Conservation (phyloP, 2,329 filamentous ascomycete species). For the Dactylellina leptospora region DNA sequence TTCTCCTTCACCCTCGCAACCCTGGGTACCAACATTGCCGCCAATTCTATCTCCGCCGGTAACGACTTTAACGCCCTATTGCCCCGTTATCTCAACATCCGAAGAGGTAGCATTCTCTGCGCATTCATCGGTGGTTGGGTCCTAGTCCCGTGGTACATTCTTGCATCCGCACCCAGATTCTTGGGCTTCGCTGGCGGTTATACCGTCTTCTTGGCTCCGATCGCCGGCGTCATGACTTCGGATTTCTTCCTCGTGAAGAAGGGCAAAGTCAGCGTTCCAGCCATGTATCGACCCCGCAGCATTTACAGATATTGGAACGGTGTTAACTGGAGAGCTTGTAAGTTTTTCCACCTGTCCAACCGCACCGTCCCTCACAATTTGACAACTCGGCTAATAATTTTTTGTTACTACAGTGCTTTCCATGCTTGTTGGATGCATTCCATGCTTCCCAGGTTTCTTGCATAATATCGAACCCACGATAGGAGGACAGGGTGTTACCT, state of each 20-base stretch:
- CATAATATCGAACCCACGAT: conserved; percentile 48
- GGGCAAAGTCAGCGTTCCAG: conserved; percentile 63
- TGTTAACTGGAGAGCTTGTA: conserved; percentile 48
- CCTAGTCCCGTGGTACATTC: conserved; percentile 73
- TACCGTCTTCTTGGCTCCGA: conserved; percentile 72
- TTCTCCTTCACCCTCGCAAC: conserved; percentile 67
- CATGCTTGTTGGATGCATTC: conserved; percentile 47
- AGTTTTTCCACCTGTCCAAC: background rate
- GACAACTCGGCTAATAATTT: background rate
- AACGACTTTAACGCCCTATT: conserved; percentile 69
- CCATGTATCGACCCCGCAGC: conserved; percentile 36
- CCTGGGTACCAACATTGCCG: conserved; percentile 67
- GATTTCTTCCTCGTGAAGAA: conserved; percentile 70
- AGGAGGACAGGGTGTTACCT: conserved; percentile 14
- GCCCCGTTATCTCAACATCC: conserved; percentile 67
- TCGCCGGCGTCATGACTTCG: conserved; percentile 69
- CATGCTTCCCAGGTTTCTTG: conserved; percentile 50
- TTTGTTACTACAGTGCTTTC: conserved; percentile 12
- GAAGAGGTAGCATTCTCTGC: conserved; percentile 67
- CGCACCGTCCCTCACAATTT: background rate
- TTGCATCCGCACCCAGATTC: conserved; percentile 68
- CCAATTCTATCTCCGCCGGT: conserved; percentile 67
- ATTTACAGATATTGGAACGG: conserved; percentile 43
- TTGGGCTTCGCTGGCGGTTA: conserved; percentile 74
- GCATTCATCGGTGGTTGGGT: conserved; percentile 68